Conservation (phyloP, 2,329 filamentous ascomycete genomes). For the Saccharata proteae region DNA sequence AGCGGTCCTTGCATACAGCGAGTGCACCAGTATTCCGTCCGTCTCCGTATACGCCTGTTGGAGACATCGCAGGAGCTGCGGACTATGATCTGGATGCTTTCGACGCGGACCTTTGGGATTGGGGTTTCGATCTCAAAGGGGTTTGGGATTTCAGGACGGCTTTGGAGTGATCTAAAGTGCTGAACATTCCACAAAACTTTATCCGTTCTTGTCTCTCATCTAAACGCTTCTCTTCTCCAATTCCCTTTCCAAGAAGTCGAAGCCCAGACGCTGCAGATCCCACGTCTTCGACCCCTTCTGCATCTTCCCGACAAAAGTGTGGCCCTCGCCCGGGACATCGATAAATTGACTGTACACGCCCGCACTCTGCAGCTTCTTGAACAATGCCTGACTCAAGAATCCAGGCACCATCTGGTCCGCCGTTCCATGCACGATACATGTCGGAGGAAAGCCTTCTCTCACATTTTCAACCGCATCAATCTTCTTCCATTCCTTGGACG, state of each 20-base stretch:
- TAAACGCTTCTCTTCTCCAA: conserved; percentile 1
- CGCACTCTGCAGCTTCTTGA: conserved; percentile 13
- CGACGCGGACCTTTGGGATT: conserved; percentile 5
- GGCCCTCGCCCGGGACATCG: conserved; percentile 30
- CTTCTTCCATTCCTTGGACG: conserved; percentile 8
- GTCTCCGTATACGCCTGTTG: background rate
- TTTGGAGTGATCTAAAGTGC: conserved; percentile 3
- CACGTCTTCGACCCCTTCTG: conserved; percentile 20
- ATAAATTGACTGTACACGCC: conserved; percentile 25
- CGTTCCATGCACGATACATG: conserved; percentile 31
- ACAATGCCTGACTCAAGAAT: conserved; percentile 22
- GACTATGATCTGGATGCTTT: conserved; percentile 4
- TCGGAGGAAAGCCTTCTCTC: conserved; percentile 19
- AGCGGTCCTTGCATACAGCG: too few species aligned
- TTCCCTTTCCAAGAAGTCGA: conserved; percentile 27
- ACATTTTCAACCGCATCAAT: conserved; percentile 27
- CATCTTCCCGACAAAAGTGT: conserved; percentile 33
- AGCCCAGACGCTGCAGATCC: conserved; percentile 26
- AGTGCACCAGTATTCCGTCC: too few species aligned
- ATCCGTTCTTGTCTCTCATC: background rate
- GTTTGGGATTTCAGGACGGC: conserved; percentile 5
- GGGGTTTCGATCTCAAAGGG: conserved; percentile 7
- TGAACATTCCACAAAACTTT: background rate
- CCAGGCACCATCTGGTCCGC: conserved; percentile 29
- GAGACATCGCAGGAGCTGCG: background rate